Percentiles rank a stretch among this genome's conserved stretches.
phyloP scores from a whole-genome alignment of 352 stramenopile genomes.

The Phytophthora gonapodyides region DNA sequence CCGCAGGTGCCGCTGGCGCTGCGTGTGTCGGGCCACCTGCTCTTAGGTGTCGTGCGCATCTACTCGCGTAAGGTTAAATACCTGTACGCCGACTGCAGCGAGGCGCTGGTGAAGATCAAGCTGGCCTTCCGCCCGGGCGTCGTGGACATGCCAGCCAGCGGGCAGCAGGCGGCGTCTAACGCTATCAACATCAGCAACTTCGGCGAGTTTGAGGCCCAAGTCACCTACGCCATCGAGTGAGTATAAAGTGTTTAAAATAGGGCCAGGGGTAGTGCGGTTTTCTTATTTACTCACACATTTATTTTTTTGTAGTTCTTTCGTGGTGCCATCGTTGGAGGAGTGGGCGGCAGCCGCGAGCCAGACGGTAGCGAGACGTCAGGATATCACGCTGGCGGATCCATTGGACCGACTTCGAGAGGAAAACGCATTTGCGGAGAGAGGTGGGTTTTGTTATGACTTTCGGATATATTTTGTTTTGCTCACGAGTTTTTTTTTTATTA shows the following conservation, averaged over 20 bases:
- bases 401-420: slow-evolving; percentile 54
- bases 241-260: slow-evolving; percentile 24
- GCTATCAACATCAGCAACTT: slow-evolving; percentile 88
- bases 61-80: slow-evolving; percentile 99
- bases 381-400: slow-evolving; percentile 85
- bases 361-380: slow-evolving; percentile 73
- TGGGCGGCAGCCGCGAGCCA: slow-evolving; percentile 83
- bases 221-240: slow-evolving; percentile 87
- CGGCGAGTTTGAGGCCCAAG: slow-evolving; percentile 83
- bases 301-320: slow-evolving; percentile 51
- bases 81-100: slow-evolving; percentile 98
- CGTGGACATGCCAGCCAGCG: slow-evolving; percentile 71
- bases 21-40: slow-evolving; percentile 96
- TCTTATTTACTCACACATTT: slow-evolving; percentile 10
- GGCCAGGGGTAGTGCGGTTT: not conserved
- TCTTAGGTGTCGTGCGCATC: slow-evolving; percentile 98
- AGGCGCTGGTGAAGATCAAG: slow-evolving; percentile 99
- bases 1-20: slow-evolving; percentile 96
- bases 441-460: slow-evolving; percentile 24
- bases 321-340: slow-evolving; percentile 71
- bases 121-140: slow-evolving; percentile 92
- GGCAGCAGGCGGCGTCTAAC: slow-evolving; percentile 68
- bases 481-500: slow-evolving; percentile 1
- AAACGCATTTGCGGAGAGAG: slow-evolving; percentile 55
- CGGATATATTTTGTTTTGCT: not conserved